Evolutionary conservation across 1,284 basidiomycete genomes (phyloP).

Genomic region (Thelephora terrestris): DNA sequence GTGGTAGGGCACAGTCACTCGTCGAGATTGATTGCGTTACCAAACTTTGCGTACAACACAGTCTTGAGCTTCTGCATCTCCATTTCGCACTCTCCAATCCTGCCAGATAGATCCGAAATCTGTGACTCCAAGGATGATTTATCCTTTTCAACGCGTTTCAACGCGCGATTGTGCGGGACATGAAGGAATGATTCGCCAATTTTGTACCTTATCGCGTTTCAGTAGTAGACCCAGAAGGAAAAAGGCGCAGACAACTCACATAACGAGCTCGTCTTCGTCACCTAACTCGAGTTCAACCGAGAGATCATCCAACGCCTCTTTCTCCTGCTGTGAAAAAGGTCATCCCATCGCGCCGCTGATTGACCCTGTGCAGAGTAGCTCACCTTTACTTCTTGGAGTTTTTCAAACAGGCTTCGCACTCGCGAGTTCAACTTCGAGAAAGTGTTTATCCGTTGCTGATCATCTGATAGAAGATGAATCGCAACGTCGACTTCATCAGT

Average conservation of each 20-base stretch:
- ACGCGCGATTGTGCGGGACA: conserved; percentile 60
- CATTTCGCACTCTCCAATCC: conserved; percentile 65
- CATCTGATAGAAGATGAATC: conserved; percentile 42
- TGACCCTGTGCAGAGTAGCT: conserved; percentile 5
- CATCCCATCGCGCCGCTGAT: background rate
- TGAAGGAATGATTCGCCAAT: conserved; percentile 87
- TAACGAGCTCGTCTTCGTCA: conserved; percentile 71
- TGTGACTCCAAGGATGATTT: conserved; percentile 49
- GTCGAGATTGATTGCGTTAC: conserved; percentile 87
- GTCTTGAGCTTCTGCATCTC: conserved; percentile 91
- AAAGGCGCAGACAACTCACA: conserved; percentile 37
- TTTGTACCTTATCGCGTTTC: conserved; percentile 57
- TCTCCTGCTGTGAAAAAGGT: conserved; percentile 60
- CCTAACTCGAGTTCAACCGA: conserved; percentile 82
- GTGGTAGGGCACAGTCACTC: conserved; percentile 27
- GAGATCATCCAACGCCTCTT: conserved; percentile 88
- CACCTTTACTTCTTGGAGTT: conserved; percentile 66
- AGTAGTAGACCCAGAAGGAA: background rate
- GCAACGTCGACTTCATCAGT: background rate
- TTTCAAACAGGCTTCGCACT: conserved; percentile 62
- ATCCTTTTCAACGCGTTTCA: conserved; percentile 69
- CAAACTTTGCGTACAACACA: conserved; percentile 85
- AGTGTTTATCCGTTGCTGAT: conserved; percentile 87
- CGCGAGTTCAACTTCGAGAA: conserved; percentile 90
- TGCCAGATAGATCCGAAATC: conserved; percentile 43